These are phyloP conservation scores for Melastoma candidum DNA, from an alignment of 441 rosid species.

Conservation along the genomic window DNA sequence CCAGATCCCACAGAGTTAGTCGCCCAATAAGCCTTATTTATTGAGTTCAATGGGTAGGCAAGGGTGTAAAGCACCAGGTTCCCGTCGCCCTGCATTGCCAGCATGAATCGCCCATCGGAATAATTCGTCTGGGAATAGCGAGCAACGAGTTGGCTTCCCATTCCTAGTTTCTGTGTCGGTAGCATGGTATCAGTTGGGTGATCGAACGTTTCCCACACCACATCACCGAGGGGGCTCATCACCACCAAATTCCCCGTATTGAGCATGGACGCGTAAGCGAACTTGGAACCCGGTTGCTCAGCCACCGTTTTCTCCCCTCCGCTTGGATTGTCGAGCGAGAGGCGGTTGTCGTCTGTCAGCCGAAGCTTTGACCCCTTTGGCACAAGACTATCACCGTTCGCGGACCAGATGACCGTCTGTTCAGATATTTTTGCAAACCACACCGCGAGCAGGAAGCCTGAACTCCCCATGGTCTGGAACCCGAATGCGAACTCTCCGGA, in stretches of 20 bases:
- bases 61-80: slow-evolving; percentile 21
- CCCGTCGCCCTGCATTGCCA: slow-evolving; percentile 21
- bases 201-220: slow-evolving; percentile 21
- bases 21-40: slow-evolving; percentile 15
- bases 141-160: slow-evolving; percentile 6
- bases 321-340: slow-evolving; percentile 12
- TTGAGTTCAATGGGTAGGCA: slow-evolving; percentile 4
- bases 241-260: slow-evolving; percentile 25
- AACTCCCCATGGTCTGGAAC: slow-evolving; percentile 5
- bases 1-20: slow-evolving; percentile 6
- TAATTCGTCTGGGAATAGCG: slow-evolving; percentile 9
- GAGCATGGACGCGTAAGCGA: slow-evolving; percentile 15
- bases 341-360: slow-evolving; percentile 10
- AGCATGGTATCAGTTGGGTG: slow-evolving; percentile 21
- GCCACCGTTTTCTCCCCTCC: neutral
- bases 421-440: slow-evolving; percentile 23
- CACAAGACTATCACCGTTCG: slow-evolving; percentile 14
- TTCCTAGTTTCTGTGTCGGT: slow-evolving; percentile 19
- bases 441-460: slow-evolving; percentile 20
- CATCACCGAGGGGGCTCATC: neutral
- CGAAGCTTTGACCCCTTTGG: slow-evolving; percentile 14
- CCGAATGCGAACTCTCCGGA: slow-evolving; percentile 40
- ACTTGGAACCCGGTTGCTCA: slow-evolving; percentile 5
- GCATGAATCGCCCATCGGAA: slow-evolving; percentile 17
- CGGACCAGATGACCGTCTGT: slow-evolving; percentile 24